phyloP scores from a whole-genome alignment of 2,329 filamentous ascomycete genomes.

The Fusarium sp. region DNA sequence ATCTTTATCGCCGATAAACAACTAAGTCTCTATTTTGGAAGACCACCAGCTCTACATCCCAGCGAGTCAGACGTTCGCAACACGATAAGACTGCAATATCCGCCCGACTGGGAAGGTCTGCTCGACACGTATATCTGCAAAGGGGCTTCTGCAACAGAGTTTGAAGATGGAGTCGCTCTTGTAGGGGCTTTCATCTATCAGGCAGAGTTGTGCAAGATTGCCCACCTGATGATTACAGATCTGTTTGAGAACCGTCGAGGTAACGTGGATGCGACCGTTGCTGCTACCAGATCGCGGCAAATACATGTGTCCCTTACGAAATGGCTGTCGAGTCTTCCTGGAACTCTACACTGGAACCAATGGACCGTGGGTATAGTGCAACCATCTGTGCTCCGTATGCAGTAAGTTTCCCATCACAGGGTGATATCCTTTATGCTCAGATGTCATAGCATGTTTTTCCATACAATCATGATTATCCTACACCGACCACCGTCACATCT shows the following conservation, averaged over 20 bases:
- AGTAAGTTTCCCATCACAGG: slow-evolving; percentile 47
- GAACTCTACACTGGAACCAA: slow-evolving; percentile 62
- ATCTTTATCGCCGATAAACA: slow-evolving; percentile 63
- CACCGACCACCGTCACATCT: slow-evolving; percentile 60
- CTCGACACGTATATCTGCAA: slow-evolving; percentile 61
- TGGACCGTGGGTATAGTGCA: slow-evolving; percentile 61
- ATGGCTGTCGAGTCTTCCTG: slow-evolving; percentile 59
- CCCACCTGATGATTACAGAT: slow-evolving; percentile 62
- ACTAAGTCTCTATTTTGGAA: slow-evolving; percentile 62
- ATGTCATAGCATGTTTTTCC: slow-evolving; percentile 56
- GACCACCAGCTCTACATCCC: slow-evolving; percentile 61
- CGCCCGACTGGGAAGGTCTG: slow-evolving; percentile 59
- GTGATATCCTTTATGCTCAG: slow-evolving; percentile 28
- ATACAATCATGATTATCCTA: slow-evolving; percentile 63
- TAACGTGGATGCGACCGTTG: slow-evolving; percentile 54
- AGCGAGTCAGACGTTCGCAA: slow-evolving; percentile 62
- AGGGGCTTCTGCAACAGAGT: slow-evolving; percentile 57
- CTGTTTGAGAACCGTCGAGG: slow-evolving; percentile 61
- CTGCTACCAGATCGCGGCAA: slow-evolving; percentile 56
- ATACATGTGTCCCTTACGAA: slow-evolving; percentile 60
- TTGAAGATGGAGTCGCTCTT: slow-evolving; percentile 58
- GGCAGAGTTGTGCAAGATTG: slow-evolving; percentile 60
- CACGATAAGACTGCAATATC: slow-evolving; percentile 61
- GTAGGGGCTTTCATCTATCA: slow-evolving; percentile 60
- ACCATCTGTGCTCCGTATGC: slow-evolving; percentile 59